Base-by-base conservation (phyloP, 139 green algal genomes). In the Picochlorum sp. region DNA sequence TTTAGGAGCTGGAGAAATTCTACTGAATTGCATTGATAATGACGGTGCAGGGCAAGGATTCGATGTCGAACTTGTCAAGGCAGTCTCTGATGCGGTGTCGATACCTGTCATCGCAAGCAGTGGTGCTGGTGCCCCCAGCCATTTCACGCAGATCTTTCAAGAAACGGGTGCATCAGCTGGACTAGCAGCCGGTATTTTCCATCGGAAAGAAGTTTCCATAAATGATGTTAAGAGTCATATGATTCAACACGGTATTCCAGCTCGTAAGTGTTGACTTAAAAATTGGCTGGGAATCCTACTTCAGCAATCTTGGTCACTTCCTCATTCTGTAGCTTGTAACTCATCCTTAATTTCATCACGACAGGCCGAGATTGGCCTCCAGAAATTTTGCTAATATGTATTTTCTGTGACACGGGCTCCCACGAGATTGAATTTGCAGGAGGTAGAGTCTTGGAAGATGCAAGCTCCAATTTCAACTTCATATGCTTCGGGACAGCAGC, bases 11-110 rank as follows among this genome's bases (percentile, higher is more conserved):
- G 92, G 93, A 10, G 93, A 99, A 76, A 97, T 99, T 67, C 68
- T 99, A 65, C 82, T 99, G 40, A 99, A 99, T 75, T 97, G 88
- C 80, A 99, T 99, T 61, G 90, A 99, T 75, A 83, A 83, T 33
- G 91, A 97, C 66, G 91, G 90, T 24, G 76, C 64, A 61, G 64
- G 71, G 35, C 57, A 64, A 72, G 92, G 93, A 41, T 99, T 96
- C 70, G 92, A 99, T 70, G 61, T 92, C 56, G 89, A 95, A 50
- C 79, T 99, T 35, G 83, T 99, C 25, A 57, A 63, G 2, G 78
- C 88, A 0, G 87, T 99, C 45, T 82, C 83, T 1, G 56, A 71
- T 7, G 88, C 93, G 5, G 93, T 99, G 25, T 89, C 64, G 40
- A 98, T 99, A 53, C 92, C 93, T 7, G 93, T 99, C 35, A 98